Evolutionary conservation across 2,329 filamentous ascomycete species (phyloP).

Genomic region (Xylariales sp.): DNA sequence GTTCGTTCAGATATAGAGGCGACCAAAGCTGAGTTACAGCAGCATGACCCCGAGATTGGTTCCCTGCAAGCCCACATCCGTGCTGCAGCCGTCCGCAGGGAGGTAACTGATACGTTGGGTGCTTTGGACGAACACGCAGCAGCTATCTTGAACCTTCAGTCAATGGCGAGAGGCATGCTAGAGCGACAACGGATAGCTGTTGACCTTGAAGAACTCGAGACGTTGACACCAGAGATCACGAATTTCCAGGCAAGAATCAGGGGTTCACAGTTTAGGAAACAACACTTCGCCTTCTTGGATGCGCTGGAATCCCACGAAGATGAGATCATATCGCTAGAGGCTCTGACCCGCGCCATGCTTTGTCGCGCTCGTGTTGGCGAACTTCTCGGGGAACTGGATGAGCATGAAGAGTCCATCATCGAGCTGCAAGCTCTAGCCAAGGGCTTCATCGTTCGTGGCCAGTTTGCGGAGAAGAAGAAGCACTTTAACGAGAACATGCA

Average conservation of each 20-base stretch:
- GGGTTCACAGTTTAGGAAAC: constrained; percentile 59
- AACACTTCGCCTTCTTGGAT: constrained; percentile 59
- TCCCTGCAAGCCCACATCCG: constrained; percentile 48
- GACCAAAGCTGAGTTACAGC: constrained; percentile 43
- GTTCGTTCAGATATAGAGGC: constrained; percentile 39
- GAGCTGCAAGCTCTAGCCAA: constrained; percentile 71
- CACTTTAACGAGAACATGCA: constrained; percentile 97
- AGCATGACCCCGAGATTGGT: constrained; percentile 39
- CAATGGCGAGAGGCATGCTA: constrained; percentile 57
- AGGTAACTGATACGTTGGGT: constrained; percentile 43
- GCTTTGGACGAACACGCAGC: constrained; percentile 35
- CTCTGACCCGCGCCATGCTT: constrained; percentile 72
- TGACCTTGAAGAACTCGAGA: constrained; percentile 51
- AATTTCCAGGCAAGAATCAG: constrained; percentile 63
- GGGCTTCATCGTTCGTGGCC: constrained; percentile 67
- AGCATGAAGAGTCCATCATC: constrained; percentile 71
- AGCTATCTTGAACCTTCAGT: constrained; percentile 50
- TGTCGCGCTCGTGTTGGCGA: constrained; percentile 69
- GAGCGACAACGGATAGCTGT: constrained; percentile 44
- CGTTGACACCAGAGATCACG: constrained; percentile 51
- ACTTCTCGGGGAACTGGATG: constrained; percentile 71
- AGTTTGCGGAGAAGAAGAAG: constrained; percentile 78
- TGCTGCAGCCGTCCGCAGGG: constrained; percentile 49
- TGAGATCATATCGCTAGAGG: constrained; percentile 67
- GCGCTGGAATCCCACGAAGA: constrained; percentile 65